These are phyloP conservation scores for Syzygium oleosum DNA, from an alignment of 345 rosid genomes.

Conservation along the genomic window DNA sequence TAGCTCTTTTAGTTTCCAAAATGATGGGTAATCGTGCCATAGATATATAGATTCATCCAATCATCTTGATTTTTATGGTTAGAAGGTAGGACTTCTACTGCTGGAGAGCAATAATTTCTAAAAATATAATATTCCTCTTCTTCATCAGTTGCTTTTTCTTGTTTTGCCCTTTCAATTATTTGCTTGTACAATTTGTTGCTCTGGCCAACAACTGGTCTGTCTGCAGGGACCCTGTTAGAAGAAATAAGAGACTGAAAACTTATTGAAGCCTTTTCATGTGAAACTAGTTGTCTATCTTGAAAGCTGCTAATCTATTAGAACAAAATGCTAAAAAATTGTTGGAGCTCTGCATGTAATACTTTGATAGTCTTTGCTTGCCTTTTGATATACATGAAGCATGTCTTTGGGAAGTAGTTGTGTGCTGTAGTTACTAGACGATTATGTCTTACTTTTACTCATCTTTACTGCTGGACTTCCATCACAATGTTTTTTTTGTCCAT, in stretches of 20 bases:
- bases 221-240: background rate
- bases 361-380: background rate
- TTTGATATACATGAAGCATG: background rate
- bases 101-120: background rate
- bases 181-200: background rate
- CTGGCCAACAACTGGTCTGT: background rate
- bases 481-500: background rate
- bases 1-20: background rate
- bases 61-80: background rate
- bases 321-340: background rate
- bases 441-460: background rate
- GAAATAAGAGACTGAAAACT: background rate
- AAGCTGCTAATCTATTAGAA: background rate
- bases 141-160: background rate
- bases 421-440: background rate
- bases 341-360: background rate
- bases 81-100: background rate
- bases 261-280: background rate
- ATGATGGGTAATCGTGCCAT: background rate
- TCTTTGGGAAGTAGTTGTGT: background rate
- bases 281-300: background rate
- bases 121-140: background rate
- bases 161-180: background rate
- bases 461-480: background rate
- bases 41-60: background rate